Evolutionary conservation across 1,139 yeast species (phyloP).

Genomic region (Hansenula lynferdii): DNA sequence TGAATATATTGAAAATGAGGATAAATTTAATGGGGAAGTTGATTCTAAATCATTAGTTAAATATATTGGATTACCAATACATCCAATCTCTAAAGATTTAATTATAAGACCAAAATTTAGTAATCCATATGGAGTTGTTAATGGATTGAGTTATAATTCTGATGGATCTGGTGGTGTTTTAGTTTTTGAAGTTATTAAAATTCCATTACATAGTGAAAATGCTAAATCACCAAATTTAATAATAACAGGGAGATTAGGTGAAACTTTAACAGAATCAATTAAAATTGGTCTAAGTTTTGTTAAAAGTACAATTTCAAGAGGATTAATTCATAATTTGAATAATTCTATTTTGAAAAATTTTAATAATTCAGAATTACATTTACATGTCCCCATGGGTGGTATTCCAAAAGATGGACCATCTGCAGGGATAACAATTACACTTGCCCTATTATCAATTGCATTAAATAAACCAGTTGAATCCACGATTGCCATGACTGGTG

Average conservation of each 20-base stretch:
- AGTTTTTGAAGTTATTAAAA: slow-evolving; percentile 74
- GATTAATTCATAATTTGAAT: slow-evolving; percentile 19
- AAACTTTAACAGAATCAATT: slow-evolving; percentile 77
- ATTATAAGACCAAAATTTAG: slow-evolving; percentile 27
- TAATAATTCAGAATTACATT: slow-evolving; percentile 59
- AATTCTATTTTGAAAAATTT: slow-evolving; percentile 34
- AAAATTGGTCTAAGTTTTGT: slow-evolving; percentile 75
- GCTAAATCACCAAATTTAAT: slow-evolving; percentile 32
- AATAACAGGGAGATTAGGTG: slow-evolving; percentile 82
- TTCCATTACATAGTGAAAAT: slow-evolving; percentile 31
- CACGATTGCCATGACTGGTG: slow-evolving; percentile 90
- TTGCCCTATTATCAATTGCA: slow-evolving; percentile 70
- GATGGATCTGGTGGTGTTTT: slow-evolving; percentile 86
- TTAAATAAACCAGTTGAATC: slow-evolving; percentile 63
- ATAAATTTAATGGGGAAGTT: slow-evolving; percentile 34
- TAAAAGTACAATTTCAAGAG: slow-evolving; percentile 47
- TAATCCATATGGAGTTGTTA: slow-evolving; percentile 69
- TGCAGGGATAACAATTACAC: slow-evolving; percentile 88
- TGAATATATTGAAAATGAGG: slow-evolving; percentile 52
- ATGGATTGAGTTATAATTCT: slow-evolving; percentile 84
- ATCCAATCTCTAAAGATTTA: slow-evolving; percentile 30
- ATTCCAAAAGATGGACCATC: slow-evolving; percentile 91
- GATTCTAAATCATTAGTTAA: slow-evolving; percentile 40
- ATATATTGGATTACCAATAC: slow-evolving; percentile 48
- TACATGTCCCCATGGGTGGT: slow-evolving; percentile 90